Percentiles rank a stretch among this genome's conserved stretches.
Evolutionary conservation across 2,329 filamentous ascomycete species (phyloP).

Genomic region (Tympanopsis confertula): DNA sequence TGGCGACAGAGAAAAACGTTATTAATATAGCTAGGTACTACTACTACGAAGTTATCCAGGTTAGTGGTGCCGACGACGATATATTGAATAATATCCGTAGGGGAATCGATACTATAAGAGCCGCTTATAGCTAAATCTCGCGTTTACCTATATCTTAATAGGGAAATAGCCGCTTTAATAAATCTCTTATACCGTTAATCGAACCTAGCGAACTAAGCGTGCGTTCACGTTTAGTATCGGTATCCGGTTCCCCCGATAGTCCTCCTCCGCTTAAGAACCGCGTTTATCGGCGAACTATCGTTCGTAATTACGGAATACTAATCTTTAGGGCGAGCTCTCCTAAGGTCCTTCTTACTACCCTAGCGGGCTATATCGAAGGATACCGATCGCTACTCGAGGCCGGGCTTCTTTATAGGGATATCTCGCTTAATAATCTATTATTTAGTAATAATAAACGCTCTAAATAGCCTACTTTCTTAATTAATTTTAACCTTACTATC

Average conservation of each 20-base stretch:
- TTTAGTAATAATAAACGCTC: slow-evolving; percentile 21
- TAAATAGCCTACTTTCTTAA: slow-evolving; percentile 25
- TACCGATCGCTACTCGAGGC: slow-evolving; percentile 14
- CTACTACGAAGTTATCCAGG: slow-evolving; percentile 13
- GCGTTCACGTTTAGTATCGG: no score
- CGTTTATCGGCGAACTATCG: slow-evolving; percentile 6
- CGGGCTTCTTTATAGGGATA: slow-evolving; percentile 22
- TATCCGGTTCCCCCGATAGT: no score
- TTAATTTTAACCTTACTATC: slow-evolving; percentile 24
- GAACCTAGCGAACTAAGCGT: no score
- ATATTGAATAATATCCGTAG: no score
- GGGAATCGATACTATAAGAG: no score
- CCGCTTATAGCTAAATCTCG: no score
- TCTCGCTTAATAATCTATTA: slow-evolving; percentile 23
- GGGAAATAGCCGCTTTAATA: no score
- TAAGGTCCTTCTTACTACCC: slow-evolving; percentile 4
- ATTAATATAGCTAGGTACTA: slow-evolving; percentile 17
- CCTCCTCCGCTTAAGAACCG: no score
- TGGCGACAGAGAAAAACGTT: slow-evolving; percentile 14
- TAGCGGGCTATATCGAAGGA: slow-evolving; percentile 7
- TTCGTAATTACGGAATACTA: slow-evolving; percentile 5
- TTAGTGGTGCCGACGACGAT: no score
- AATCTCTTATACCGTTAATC: no score
- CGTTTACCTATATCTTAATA: no score
- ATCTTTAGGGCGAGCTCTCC: slow-evolving; percentile 6